Evolutionary conservation across 345 rosid species (phyloP), one percentile per base, ranked within the genome.

Genomic region (Litchi chinensis): DNA sequence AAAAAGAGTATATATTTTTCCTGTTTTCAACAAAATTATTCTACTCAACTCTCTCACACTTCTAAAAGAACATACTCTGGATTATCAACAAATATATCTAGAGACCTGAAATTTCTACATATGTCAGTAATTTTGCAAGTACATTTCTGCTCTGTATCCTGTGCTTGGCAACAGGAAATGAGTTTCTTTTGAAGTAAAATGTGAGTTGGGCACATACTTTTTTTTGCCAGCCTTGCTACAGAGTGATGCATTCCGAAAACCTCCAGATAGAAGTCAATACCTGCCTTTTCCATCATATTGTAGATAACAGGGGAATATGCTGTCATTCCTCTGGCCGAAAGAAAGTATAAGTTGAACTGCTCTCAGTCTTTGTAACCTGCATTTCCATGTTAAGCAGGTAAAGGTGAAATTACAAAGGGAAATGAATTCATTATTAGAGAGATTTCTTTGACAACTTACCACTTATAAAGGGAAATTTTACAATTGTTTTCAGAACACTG

Each of bases 331-430:
- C 91, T 54, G 91, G 91, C 65, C 77, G 88, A 80, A 83, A 87
- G 62, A 88, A 85, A 48, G 90, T 81, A 65, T 87, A 88, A 22
- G 90, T 85, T 50, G 93, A 89, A 83, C 93, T 88, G 64, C 90
- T 84, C 82, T 90, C 94, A 0, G 91, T 84, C 89, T 92, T 92
- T 3, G 90, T 86, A 41, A 87, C 90, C 96, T 92, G 89, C 83
- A 84, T 32, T 26, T 57, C 65, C 63, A 64, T 19, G 56, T 59
- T 43, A 65, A 59, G 63, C 65, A 59, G 15, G 65, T 21, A 8
- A 7, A 70, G 48, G 70, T 15, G 21, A 59, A 41, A 41, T 5
- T 13, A 39, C 68, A 21, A 19, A 63, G 56, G n/a, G 48, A 74
- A 68, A 41, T 39, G 9, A 70, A 32, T n/a, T n/a, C n/a, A n/a